Evolutionary conservation across 2,329 filamentous ascomycete genomes (phyloP).

Genomic region (Diaporthe ampelina): DNA sequence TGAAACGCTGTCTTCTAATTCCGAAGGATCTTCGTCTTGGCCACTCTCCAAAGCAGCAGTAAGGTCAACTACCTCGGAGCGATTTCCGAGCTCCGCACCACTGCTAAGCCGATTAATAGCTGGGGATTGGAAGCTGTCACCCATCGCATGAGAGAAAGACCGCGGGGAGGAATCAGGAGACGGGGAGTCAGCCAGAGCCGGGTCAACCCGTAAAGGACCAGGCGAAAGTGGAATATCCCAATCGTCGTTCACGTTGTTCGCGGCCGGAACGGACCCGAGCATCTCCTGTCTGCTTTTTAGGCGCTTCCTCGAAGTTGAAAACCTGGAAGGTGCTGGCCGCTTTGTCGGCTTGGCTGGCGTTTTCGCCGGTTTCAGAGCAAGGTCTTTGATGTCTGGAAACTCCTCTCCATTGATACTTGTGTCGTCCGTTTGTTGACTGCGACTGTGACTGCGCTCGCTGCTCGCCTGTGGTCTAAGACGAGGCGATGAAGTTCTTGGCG

Average conservation of each 20-base stretch:
- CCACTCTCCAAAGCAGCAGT: constrained; percentile 36
- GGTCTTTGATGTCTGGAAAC: constrained; percentile 47
- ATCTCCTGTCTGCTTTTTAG: constrained; percentile 38
- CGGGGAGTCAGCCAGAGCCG: neutral
- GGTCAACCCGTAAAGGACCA: constrained; percentile 7
- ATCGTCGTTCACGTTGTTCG: neutral
- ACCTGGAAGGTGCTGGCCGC: constrained; percentile 42
- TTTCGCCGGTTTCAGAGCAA: constrained; percentile 42
- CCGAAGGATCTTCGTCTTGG: constrained; percentile 39
- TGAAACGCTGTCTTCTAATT: constrained; percentile 48
- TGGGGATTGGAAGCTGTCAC: neutral
- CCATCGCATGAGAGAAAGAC: neutral
- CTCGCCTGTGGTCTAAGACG: constrained; percentile 45
- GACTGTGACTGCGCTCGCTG: constrained; percentile 47
- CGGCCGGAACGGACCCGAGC: neutral
- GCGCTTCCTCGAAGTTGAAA: constrained; percentile 47
- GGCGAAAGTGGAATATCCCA: constrained; percentile 36
- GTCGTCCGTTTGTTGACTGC: constrained; percentile 48
- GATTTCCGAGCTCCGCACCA: neutral
- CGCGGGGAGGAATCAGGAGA: constrained; percentile 2
- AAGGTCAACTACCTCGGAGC: constrained; percentile 27
- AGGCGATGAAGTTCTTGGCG: constrained; percentile 48
- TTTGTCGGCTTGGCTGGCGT: constrained; percentile 42
- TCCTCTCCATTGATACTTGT: constrained; percentile 51
- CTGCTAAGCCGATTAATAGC: neutral